Percentiles rank a stretch among this genome's conserved stretches.
These are phyloP conservation scores for Adansonia madagascariensis DNA, from an alignment of 441 rosid genomes.

Conservation along the genomic window DNA sequence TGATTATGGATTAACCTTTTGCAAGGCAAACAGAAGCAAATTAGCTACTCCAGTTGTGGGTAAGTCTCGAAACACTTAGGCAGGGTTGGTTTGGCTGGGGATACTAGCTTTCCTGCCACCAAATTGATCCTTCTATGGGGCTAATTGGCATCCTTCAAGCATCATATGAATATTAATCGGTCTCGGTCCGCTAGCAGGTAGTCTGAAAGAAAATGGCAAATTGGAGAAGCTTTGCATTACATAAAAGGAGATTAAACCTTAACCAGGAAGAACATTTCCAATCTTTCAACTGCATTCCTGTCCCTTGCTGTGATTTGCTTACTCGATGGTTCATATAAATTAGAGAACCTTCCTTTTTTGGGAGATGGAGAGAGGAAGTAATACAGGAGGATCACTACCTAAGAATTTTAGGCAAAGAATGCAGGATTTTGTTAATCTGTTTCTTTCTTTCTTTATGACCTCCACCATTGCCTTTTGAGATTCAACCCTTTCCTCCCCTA, in stretches of 20 bases:
- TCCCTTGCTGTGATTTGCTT: neutral
- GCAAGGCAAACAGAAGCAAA: neutral
- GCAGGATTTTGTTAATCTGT: neutral
- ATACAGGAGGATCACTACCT: neutral
- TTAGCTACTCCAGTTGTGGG: neutral
- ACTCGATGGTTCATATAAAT: neutral
- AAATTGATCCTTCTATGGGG: neutral
- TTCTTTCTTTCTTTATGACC: conserved; percentile 5
- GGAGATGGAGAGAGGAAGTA: neutral
- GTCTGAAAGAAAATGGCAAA: conserved; percentile 1
- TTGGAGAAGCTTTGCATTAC: conserved; percentile 8
- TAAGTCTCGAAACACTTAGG: neutral
- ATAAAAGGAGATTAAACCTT: conserved; percentile 2
- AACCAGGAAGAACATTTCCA: neutral
- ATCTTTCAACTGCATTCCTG: conserved; percentile 9
- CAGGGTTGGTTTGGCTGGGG: neutral
- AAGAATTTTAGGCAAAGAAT: neutral
- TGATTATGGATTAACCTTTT: conserved; percentile 1
- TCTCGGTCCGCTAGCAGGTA: neutral
- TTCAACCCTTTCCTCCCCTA: neutral
- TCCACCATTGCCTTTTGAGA: neutral
- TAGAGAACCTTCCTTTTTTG: neutral
- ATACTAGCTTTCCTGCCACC: neutral
- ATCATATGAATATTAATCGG: neutral
- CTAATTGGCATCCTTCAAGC: conserved; percentile 5